These are phyloP conservation scores for Exophiala viscosa DNA, from an alignment of 2,329 filamentous ascomycete genomes.

Conservation along the genomic window DNA sequence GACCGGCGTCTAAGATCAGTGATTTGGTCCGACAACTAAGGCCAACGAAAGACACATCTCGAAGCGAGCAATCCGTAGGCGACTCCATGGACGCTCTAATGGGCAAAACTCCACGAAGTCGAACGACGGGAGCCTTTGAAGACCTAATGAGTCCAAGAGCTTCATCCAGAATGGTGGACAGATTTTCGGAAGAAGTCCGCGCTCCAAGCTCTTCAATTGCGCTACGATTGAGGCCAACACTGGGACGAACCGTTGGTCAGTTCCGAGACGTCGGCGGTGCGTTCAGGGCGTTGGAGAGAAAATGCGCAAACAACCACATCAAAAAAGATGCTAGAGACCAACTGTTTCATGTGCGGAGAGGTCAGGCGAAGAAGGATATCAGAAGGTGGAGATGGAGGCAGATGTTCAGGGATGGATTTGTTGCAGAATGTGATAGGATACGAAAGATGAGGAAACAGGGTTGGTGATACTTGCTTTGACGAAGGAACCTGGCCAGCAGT, in stretches of 20 bases:
- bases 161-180: not conserved
- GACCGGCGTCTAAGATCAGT: too few relatives aligned
- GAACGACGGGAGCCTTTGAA: not conserved
- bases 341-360: conserved; percentile 41
- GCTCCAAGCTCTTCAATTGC: conserved; percentile 7
- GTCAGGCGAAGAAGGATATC: conserved; percentile 40
- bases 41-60: not conserved
- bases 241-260: conserved; percentile 28
- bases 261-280: conserved; percentile 28
- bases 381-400: conserved; percentile 40
- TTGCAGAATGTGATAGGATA: conserved; percentile 40
- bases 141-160: not conserved
- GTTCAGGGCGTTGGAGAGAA: conserved; percentile 28
- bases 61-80: not conserved
- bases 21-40: too few relatives aligned
- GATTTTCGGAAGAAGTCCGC: conserved; percentile 5
- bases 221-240: conserved; percentile 29
- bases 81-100: conserved; percentile 6
- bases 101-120: not conserved
- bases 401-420: conserved; percentile 44
- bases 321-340: conserved; percentile 33
- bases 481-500: too few relatives aligned
- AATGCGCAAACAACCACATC: conserved; percentile 35
- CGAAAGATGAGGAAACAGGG: conserved; percentile 45
- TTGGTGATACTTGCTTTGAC: conserved; percentile 33